Base-by-base conservation (phyloP, 352 stramenopile species). In the Phytophthora chlamydospora region DNA sequence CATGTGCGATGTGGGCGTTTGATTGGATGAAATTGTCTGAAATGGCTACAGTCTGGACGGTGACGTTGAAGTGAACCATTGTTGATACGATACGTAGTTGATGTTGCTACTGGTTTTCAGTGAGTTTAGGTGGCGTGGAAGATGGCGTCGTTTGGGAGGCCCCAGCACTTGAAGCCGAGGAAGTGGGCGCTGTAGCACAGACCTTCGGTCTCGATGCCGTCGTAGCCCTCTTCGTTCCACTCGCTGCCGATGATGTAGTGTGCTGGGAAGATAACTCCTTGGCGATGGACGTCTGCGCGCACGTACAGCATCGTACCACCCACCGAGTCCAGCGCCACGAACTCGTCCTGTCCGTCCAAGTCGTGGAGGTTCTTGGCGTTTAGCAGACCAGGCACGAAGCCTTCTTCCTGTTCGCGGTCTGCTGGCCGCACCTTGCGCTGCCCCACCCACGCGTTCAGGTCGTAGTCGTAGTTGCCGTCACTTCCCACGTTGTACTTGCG, bases 301-400 rank as follows among this genome's bases (percentile, higher is more conserved):
- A 83, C 70, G 19, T 78, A 83, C 6, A 82, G 49, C 62, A 79
- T 73, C 32, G 66, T 82, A 0, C 66, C 73, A 2, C 73, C 73
- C 0, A 82, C 73, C 6, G 73, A 82, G 49, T 82, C 73, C 7
- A 82, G 45, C 9, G 51, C 32, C 6, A 75, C 27, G 46, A 39
- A 34, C 3, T 36, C 21, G 11, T 43, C 2, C 9, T 24, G 7
- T 24, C 46, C 21, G 8, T 14, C 14, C 1, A 52, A 32, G 11
- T 60, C 41, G 10, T 19, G 31, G 40, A 60, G 34, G 43, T 53
- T 39, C 32, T 51, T 60, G 13, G 36, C 13, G 9, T n/a, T 52
- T 21, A 41, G 14, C 7, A 14, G 39, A 14, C 53, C 33, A 6
- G 53, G 34, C 13, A 47, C 53, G 34, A 39, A 46, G 14, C 50